phyloP scores from a whole-genome alignment of 805 yeast genomes.

The Wickerhamomyces rabaulensis region DNA sequence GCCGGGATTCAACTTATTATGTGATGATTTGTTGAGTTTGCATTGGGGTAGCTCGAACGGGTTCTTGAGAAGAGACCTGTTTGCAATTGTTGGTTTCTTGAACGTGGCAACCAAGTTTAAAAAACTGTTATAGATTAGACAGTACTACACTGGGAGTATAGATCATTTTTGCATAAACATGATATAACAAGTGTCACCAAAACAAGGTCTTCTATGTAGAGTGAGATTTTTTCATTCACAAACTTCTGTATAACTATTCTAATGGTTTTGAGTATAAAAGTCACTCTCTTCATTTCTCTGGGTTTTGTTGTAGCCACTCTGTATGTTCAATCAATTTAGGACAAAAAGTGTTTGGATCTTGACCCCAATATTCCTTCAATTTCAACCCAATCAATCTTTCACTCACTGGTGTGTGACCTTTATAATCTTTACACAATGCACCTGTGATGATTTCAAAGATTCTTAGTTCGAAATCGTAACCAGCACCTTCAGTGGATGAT shows the following conservation, averaged over 20 bases:
- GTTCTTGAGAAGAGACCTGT: constrained; percentile 4
- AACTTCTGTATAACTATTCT: too few species aligned
- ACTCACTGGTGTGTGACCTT: constrained; percentile 17
- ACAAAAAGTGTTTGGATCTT: constrained; percentile 26
- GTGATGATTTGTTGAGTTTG: constrained; percentile 12
- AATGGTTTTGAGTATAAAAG: too few species aligned
- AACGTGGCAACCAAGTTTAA: constrained; percentile 8
- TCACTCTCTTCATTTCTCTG: too few species aligned
- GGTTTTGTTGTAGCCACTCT: constrained; percentile 25
- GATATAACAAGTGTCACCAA: too few species aligned
- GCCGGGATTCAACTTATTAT: not conserved
- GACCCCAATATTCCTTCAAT: constrained; percentile 24
- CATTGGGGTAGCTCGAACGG: constrained; percentile 15
- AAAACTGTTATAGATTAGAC: constrained; percentile 3
- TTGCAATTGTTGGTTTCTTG: constrained; percentile 10
- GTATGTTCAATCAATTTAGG: constrained; percentile 29
- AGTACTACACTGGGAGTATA: too few species aligned
- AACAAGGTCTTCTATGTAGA: too few species aligned
- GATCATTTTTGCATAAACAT: too few species aligned
- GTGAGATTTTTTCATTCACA: too few species aligned
- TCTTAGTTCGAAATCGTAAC: constrained; percentile 36
- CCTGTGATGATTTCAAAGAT: constrained; percentile 35
- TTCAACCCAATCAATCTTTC: constrained; percentile 23
- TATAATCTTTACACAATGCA: constrained; percentile 29
- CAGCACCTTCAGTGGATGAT: constrained; percentile 19